Evolutionary conservation across 176 grass and related monocot species (phyloP).

Genomic region (Secale cereale): DNA sequence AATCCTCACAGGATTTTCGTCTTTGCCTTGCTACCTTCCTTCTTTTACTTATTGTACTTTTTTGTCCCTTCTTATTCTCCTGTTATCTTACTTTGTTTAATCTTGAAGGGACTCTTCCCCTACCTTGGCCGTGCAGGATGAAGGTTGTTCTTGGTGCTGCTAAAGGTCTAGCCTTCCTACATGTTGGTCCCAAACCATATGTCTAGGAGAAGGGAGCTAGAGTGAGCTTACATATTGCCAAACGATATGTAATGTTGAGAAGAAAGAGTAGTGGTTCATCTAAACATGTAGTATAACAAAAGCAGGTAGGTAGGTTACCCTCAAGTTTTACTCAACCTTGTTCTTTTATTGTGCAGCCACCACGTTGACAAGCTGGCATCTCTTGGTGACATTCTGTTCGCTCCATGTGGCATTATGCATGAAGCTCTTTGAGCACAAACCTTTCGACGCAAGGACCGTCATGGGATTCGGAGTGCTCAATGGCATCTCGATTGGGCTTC

Average conservation of each 20-base stretch:
- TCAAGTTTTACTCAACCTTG: too few species aligned
- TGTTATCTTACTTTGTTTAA: conserved; percentile 41
- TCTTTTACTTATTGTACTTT: neutral
- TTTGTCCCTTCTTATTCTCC: neutral
- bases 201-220: too few species aligned
- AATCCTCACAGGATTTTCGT: conserved; percentile 7
- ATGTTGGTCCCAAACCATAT: conserved; percentile 74
- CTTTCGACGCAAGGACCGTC: too few species aligned
- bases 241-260: too few species aligned
- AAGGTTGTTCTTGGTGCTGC: conserved; percentile 86
- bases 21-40: neutral
- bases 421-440: too few species aligned
- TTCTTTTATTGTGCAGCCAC: conserved; percentile 68
- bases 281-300: too few species aligned
- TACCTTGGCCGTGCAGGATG: conserved; percentile 90
- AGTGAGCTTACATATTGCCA: too few species aligned
- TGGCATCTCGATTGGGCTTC: conserved; percentile 89
- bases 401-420: too few species aligned
- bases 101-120: conserved; percentile 85
- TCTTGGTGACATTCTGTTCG: conserved; percentile 90
- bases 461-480: conserved; percentile 95
- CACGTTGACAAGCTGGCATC: conserved; percentile 98
- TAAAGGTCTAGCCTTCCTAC: conserved; percentile 85
- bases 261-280: too few species aligned
- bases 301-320: too few species aligned